A percentile compares a stretch with the other conserved stretches of the same genome.
Evolutionary conservation across 2,329 filamentous ascomycete species (phyloP).

Genomic region (Paracorniculantispora psalliotae): DNA sequence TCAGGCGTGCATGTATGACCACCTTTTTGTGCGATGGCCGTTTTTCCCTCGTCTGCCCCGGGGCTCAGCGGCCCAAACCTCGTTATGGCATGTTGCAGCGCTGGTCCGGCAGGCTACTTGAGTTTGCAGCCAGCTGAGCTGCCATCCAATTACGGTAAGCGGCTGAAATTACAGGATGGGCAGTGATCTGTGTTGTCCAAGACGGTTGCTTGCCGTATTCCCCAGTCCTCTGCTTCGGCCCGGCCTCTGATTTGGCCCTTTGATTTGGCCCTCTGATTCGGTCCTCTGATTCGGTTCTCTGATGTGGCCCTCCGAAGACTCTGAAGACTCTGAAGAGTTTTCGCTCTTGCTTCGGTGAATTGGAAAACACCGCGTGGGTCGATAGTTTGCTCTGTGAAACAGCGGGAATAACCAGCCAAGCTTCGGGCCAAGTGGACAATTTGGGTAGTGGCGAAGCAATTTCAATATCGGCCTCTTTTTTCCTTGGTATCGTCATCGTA

Average conservation of each 20-base stretch:
- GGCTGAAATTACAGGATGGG: neutral
- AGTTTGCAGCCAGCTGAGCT: neutral
- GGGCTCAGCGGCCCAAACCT: neutral
- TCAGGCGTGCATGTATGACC: neutral
- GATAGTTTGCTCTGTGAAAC: neutral
- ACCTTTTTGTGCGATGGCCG: neutral
- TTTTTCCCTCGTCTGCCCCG: neutral
- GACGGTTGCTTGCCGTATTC: neutral
- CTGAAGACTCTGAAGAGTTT: no score
- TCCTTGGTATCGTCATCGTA: neutral
- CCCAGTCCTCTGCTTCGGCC: no score
- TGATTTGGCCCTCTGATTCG: neutral
- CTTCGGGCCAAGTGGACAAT: no score
- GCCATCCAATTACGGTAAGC: neutral
- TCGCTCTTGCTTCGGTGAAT: neutral
- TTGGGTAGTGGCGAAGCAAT: neutral
- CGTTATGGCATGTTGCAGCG: neutral
- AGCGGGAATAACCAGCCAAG: slow-evolving; percentile 4
- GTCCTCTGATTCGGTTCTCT: no score
- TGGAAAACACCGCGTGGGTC: neutral
- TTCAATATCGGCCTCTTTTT: neutral
- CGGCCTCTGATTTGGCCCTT: neutral
- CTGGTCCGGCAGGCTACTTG: neutral
- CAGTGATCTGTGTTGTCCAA: neutral
- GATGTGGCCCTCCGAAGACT: neutral